phyloP scores from a whole-genome alignment of 768 basidiomycete species.

The Hypsizygus marmoreus region DNA sequence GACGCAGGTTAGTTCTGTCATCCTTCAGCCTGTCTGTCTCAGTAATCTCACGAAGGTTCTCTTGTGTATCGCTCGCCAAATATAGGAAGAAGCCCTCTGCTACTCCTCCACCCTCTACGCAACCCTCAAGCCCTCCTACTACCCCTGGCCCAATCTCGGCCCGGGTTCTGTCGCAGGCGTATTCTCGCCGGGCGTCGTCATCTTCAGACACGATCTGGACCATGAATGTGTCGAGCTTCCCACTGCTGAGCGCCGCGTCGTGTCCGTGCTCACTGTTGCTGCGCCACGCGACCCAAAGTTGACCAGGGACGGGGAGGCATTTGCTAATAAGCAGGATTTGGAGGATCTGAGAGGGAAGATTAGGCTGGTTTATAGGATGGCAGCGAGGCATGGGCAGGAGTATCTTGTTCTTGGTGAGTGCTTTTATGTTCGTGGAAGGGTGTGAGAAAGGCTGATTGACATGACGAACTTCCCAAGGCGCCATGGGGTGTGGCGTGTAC shows the following conservation, averaged over 20 bases:
- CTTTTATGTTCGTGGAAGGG: neutral
- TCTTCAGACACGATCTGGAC: conserved; percentile 49
- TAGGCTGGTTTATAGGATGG: conserved; percentile 44
- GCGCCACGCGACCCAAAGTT: conserved; percentile 36
- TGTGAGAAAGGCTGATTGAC: neutral
- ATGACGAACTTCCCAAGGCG: conserved; percentile 26
- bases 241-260: conserved; percentile 31
- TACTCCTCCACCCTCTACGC: conserved; percentile 48
- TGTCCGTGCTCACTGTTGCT: conserved; percentile 49
- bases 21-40: neutral
- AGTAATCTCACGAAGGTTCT: no score
- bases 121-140: conserved; percentile 40
- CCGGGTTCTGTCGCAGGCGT: conserved; percentile 39
- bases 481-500: conserved; percentile 49
- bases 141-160: conserved; percentile 51
- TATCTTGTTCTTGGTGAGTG: conserved; percentile 42
- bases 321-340: conserved; percentile 27
- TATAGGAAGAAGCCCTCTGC: conserved; percentile 49
- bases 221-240: conserved; percentile 39
- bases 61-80: neutral
- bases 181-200: conserved; percentile 46
- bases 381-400: conserved; percentile 35
- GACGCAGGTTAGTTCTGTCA: conserved; percentile 36
- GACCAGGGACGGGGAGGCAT: conserved; percentile 25
- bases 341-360: conserved; percentile 45